These are phyloP conservation scores for Tylopilus orsonianus DNA, from an alignment of 1,284 basidiomycete species.

Conservation along the genomic window DNA sequence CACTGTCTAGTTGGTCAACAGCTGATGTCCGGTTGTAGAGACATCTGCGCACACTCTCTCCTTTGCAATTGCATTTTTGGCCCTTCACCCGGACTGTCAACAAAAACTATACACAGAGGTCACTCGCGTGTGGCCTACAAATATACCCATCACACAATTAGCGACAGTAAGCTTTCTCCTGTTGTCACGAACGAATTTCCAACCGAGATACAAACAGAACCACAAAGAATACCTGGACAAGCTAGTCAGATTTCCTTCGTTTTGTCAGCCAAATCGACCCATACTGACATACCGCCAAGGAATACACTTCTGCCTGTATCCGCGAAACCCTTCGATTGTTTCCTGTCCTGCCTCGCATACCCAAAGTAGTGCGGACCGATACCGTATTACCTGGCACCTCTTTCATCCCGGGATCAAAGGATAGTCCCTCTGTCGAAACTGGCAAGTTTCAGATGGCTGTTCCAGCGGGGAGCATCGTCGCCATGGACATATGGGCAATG, in stretches of 20 bases:
- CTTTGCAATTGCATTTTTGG: slow-evolving; percentile 43
- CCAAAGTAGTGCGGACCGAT: slow-evolving; percentile 40
- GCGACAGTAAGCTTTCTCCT: slow-evolving; percentile 10
- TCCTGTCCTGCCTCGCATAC: slow-evolving; percentile 40
- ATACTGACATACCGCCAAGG: slow-evolving; percentile 26
- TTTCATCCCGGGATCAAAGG: slow-evolving; percentile 33
- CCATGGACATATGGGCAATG: slow-evolving; percentile 40
- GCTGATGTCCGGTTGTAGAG: slow-evolving; percentile 31
- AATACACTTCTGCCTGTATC: slow-evolving; percentile 42
- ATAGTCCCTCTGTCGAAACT: slow-evolving; percentile 26
- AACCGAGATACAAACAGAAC: slow-evolving; percentile 23
- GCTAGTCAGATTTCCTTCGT: slow-evolving; percentile 28
- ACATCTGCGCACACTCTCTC: slow-evolving; percentile 45
- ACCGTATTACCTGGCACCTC: slow-evolving; percentile 33
- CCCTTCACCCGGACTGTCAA: slow-evolving; percentile 46
- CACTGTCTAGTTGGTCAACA: background rate
- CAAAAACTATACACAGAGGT: slow-evolving; percentile 43
- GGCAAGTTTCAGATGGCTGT: slow-evolving; percentile 38
- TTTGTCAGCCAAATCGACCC: background rate
- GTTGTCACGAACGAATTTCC: background rate
- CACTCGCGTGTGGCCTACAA: slow-evolving; percentile 35
- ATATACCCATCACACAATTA: slow-evolving; percentile 24
- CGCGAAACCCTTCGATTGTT: slow-evolving; percentile 45
- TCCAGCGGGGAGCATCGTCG: slow-evolving; percentile 38
- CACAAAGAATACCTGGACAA: slow-evolving; percentile 38